Evolutionary conservation across 2,329 filamentous ascomycete genomes (phyloP).

Genomic region (Seiridium cupressi): DNA sequence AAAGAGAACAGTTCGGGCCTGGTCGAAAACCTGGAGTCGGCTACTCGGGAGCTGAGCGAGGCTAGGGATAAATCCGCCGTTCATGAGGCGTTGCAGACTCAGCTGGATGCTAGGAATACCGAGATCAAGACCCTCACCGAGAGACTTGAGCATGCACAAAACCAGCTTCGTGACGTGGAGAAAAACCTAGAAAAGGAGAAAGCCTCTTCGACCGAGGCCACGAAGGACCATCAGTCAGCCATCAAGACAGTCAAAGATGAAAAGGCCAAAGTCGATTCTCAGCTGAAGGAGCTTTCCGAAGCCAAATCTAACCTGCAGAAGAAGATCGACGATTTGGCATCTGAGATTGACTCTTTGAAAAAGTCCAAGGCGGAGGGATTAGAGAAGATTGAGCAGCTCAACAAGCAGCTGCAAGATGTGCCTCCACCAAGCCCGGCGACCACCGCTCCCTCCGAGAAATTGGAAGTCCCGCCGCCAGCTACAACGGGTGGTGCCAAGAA

Average conservation of each 20-base stretch:
- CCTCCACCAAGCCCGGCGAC: constrained; percentile 12
- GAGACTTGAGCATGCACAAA: constrained; percentile 40
- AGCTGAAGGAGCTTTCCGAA: constrained; percentile 37
- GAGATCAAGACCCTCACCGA: constrained; percentile 51
- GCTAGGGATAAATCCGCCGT: constrained; percentile 37
- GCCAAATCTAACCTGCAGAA: constrained; percentile 31
- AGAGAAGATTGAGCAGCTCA: constrained; percentile 39
- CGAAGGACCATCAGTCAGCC: constrained; percentile 23
- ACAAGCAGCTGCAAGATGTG: constrained; percentile 29
- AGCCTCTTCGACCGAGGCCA: constrained; percentile 15
- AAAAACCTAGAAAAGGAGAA: constrained; percentile 30
- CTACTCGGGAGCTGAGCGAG: constrained; percentile 59
- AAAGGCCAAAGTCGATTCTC: constrained; percentile 22
- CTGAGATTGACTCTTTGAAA: constrained; percentile 40
- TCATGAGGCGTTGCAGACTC: constrained; percentile 45
- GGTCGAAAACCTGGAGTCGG: constrained; percentile 50
- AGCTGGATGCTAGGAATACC: constrained; percentile 45
- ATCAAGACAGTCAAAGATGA: constrained; percentile 22
- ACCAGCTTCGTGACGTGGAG: constrained; percentile 44
- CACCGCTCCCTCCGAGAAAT: constrained; percentile 18
- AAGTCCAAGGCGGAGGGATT: constrained; percentile 37
- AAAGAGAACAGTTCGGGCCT: constrained; percentile 70
- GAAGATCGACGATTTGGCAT: constrained; percentile 42
- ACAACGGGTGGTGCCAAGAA: constrained; percentile 35
- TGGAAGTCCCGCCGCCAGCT: constrained; percentile 23